Conservation (phyloP, 768 basidiomycete genomes). For the Phylloporus sp. region DNA sequence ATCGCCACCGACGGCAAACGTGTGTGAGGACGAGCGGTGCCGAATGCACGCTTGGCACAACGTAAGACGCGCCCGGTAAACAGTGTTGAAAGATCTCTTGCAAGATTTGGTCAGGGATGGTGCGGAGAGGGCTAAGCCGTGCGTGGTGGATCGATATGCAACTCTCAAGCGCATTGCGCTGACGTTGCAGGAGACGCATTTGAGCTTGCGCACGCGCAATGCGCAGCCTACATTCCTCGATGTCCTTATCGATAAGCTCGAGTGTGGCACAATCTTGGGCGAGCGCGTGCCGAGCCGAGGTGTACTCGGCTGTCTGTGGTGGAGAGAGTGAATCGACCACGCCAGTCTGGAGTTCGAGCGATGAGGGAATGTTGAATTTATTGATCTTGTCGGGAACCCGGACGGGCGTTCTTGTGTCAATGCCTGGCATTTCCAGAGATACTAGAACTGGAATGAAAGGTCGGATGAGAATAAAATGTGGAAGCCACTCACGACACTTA, state of each 20-base stretch:
- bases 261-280: conserved; percentile 15
- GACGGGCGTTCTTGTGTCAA: not conserved
- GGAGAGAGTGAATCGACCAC: conserved; percentile 23
- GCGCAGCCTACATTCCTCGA: conserved; percentile 16
- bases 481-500: conserved; percentile 1
- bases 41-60: conserved; percentile 16
- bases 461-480: not conserved
- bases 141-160: conserved; percentile 23
- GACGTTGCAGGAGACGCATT: conserved; percentile 16
- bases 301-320: conserved; percentile 17
- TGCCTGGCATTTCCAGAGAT: conserved; percentile 2
- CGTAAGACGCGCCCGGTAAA: conserved; percentile 20
- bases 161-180: conserved; percentile 14
- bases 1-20: conserved; percentile 32
- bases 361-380: not conserved
- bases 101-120: conserved; percentile 30
- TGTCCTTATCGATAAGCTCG: conserved; percentile 10
- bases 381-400: not conserved
- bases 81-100: conserved; percentile 31
- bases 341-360: conserved; percentile 3
- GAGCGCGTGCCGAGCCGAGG: conserved; percentile 18
- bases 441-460: conserved; percentile 1
- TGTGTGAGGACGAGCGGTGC: conserved; percentile 33
- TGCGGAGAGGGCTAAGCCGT: conserved; percentile 27
- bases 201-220: conserved; percentile 13